Evolutionary conservation across 345 rosid genomes (phyloP).

Genomic region (Corymbia maculata): DNA sequence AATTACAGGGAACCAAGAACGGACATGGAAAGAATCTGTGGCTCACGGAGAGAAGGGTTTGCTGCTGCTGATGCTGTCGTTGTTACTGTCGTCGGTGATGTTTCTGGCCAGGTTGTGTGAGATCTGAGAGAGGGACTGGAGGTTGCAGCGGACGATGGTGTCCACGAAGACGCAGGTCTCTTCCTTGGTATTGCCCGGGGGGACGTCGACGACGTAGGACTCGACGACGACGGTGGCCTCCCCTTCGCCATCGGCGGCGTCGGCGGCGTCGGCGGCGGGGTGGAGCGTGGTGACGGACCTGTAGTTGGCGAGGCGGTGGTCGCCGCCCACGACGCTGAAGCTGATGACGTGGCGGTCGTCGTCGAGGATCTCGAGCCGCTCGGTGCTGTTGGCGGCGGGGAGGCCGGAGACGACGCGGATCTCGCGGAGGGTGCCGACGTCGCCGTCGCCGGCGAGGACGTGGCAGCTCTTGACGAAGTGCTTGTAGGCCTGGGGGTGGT

Average conservation of each 20-base stretch:
- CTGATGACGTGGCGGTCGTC: conserved; percentile 45
- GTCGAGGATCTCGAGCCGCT: conserved; percentile 51
- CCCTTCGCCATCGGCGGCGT: conserved; percentile 9
- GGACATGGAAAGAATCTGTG: neutral
- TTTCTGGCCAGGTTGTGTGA: conserved; percentile 33
- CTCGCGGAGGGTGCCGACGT: conserved; percentile 40
- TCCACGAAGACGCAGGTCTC: conserved; percentile 69
- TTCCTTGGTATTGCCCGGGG: conserved; percentile 68
- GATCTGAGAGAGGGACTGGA: conserved; percentile 64
- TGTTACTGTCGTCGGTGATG: neutral
- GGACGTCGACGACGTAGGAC: conserved; percentile 82
- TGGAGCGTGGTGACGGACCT: conserved; percentile 48
- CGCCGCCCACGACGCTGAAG: conserved; percentile 54
- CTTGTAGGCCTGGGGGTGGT: conserved; percentile 46
- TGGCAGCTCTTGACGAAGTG: conserved; percentile 55
- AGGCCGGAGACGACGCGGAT: conserved; percentile 47
- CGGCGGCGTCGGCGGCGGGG: conserved; percentile 19
- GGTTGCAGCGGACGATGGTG: conserved; percentile 74
- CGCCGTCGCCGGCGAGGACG: conserved; percentile 33
- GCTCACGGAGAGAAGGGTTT: neutral
- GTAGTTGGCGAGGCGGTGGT: conserved; percentile 49
- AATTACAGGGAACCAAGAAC: neutral
- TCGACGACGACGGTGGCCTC: conserved; percentile 72
- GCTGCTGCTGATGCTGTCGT: neutral
- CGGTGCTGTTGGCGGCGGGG: conserved; percentile 41